Percentiles rank a stretch among this genome's conserved stretches.
Conservation (phyloP, 257 asterid species). For the Solanum sitiens region DNA sequence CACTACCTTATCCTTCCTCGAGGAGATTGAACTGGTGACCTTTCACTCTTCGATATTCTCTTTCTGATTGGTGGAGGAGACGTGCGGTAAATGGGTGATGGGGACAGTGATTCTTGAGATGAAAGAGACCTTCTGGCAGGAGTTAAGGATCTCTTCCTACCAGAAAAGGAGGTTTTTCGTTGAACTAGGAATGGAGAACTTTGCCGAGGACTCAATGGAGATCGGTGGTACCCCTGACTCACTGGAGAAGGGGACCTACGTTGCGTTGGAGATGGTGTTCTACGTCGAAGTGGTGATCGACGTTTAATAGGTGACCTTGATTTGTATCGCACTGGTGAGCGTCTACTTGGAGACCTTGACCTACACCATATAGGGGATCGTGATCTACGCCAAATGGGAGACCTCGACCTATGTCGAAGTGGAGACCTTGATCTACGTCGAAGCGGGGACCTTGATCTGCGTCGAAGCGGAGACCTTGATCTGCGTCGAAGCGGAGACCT, state of each 20-base stretch:
- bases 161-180: slow-evolving; percentile 31
- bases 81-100: slow-evolving; percentile 32
- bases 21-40: slow-evolving; percentile 48
- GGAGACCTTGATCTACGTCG: slow-evolving; percentile 35
- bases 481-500: slow-evolving; percentile 22
- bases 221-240: slow-evolving; percentile 34
- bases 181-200: slow-evolving; percentile 43
- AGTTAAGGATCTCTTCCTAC: slow-evolving; percentile 11
- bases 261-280: slow-evolving; percentile 32
- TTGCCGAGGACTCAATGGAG: slow-evolving; percentile 40
- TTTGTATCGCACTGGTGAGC: slow-evolving; percentile 11
- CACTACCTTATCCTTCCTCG: slow-evolving; percentile 58
- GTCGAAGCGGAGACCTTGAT: slow-evolving; percentile 23
- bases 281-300: slow-evolving; percentile 22
- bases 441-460: slow-evolving; percentile 23
- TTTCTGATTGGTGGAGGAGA: slow-evolving; percentile 44
- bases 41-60: slow-evolving; percentile 24
- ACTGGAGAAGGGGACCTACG: slow-evolving; percentile 35
- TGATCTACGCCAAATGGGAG: slow-evolving; percentile 19
- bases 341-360: slow-evolving; percentile 25
- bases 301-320: slow-evolving; percentile 27
- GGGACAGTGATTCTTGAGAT: slow-evolving; percentile 42
- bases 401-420: slow-evolving; percentile 21
- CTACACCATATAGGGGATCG: slow-evolving; percentile 35
- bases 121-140: slow-evolving; percentile 32